Evolutionary conservation across 2,329 filamentous ascomycete genomes (phyloP).

Genomic region (Trichoderma semiorbis): DNA sequence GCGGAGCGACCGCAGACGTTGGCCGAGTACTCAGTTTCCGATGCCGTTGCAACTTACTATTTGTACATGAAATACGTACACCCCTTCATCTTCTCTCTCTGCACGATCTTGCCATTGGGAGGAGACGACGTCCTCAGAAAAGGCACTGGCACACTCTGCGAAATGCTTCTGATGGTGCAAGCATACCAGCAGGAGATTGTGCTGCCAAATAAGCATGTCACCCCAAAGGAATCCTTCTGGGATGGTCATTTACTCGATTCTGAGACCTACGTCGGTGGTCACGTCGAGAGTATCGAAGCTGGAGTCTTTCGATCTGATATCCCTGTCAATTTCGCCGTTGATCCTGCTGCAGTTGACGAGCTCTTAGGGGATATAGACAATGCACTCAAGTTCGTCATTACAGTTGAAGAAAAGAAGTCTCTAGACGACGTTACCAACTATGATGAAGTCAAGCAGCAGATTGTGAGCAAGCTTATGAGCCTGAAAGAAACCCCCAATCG

Average conservation of each 20-base stretch:
- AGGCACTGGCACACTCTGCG: slow-evolving; percentile 96
- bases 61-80: slow-evolving; percentile 99
- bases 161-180: slow-evolving; percentile 99
- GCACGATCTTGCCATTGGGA: slow-evolving; percentile 89
- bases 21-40: slow-evolving; percentile 97
- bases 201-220: slow-evolving; percentile 91
- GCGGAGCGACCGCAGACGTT: slow-evolving; percentile 87
- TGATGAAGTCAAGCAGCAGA: slow-evolving; percentile 79
- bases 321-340: slow-evolving; percentile 89
- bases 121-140: slow-evolving; percentile 92
- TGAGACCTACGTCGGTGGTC: slow-evolving; percentile 95
- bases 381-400: slow-evolving; percentile 82
- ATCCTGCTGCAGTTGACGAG: slow-evolving; percentile 84
- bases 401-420: slow-evolving; percentile 78
- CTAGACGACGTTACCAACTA: slow-evolving; percentile 78
- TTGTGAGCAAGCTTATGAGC: slow-evolving; percentile 64
- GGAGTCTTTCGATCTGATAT: slow-evolving; percentile 97
- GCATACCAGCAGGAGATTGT: slow-evolving; percentile 90
- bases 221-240: slow-evolving; percentile 90
- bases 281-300: slow-evolving; percentile 98
- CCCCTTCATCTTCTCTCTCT: slow-evolving; percentile 97
- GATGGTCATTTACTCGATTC: slow-evolving; percentile 94
- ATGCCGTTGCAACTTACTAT: slow-evolving; percentile 98
- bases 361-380: slow-evolving; percentile 81
- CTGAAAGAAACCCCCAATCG: slow-evolving; percentile 82